Conservation (phyloP, 208 protist species). For the Blastocrithidia nonstop region DNA sequence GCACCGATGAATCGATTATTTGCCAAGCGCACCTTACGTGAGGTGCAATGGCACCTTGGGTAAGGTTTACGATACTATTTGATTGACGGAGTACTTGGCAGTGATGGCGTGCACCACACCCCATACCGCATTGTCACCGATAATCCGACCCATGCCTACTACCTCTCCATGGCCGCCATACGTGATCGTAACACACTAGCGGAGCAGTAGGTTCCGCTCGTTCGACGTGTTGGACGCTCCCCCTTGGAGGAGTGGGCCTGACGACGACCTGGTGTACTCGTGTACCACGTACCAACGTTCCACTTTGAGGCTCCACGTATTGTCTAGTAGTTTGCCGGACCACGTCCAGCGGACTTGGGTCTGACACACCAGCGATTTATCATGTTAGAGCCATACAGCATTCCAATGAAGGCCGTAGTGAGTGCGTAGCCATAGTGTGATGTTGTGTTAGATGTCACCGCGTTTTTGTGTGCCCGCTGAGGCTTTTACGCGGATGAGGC, state of each 20-base stretch:
- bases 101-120: slow-evolving; percentile 43
- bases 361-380: slow-evolving; percentile 54
- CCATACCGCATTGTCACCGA: slow-evolving; percentile 84
- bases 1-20: slow-evolving; percentile 44
- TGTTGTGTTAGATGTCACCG: slow-evolving; percentile 51
- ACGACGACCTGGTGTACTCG: slow-evolving; percentile 59
- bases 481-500: slow-evolving; percentile 82
- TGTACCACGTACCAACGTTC: slow-evolving; percentile 78
- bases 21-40: slow-evolving; percentile 74
- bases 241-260: slow-evolving; percentile 83
- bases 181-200: slow-evolving; percentile 76
- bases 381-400: slow-evolving; percentile 78
- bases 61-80: slow-evolving; percentile 81
- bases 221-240: slow-evolving; percentile 66
- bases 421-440: slow-evolving; percentile 68
- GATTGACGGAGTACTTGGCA: slow-evolving; percentile 77
- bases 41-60: slow-evolving; percentile 82
- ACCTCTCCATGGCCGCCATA: slow-evolving; percentile 58
- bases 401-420: slow-evolving; percentile 78
- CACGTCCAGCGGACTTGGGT: slow-evolving; percentile 67
- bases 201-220: slow-evolving; percentile 72
- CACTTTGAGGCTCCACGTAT: slow-evolving; percentile 76
- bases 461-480: slow-evolving; percentile 73
- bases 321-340: slow-evolving; percentile 85
- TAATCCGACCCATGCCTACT: slow-evolving; percentile 81